Conservation (phyloP, 176 grass and related monocot species). For the Tillandsia leiboldiana region DNA sequence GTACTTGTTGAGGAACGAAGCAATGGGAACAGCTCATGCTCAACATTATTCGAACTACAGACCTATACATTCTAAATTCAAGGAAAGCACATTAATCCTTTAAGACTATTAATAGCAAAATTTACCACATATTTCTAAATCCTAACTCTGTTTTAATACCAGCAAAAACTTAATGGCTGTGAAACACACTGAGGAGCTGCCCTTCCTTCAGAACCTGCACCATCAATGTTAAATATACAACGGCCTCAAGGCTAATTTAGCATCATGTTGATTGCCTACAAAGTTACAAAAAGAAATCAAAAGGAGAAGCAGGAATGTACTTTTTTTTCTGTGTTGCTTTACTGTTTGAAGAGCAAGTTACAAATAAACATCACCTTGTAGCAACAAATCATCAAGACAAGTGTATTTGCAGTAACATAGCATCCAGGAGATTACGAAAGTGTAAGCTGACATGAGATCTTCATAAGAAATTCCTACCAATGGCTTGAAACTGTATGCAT, state of each 20-base stretch:
- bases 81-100: conserved; percentile 13
- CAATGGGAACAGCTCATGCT: too few relatives aligned
- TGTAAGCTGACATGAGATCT: conserved; percentile 68
- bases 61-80: not conserved
- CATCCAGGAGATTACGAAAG: conserved; percentile 13
- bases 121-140: not conserved
- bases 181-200: conserved; percentile 64
- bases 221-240: conserved; percentile 95
- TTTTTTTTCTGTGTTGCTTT: not conserved
- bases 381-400: conserved; percentile 92
- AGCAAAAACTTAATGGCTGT: not conserved
- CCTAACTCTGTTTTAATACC: not conserved
- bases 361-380: conserved; percentile 55
- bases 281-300: conserved; percentile 12
- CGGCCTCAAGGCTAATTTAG: conserved; percentile 72
- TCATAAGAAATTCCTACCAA: conserved; percentile 87
- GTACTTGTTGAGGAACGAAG: too few relatives aligned
- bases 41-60: conserved; percentile 7
- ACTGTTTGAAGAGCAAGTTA: conserved; percentile 18
- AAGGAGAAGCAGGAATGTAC: conserved; percentile 7
- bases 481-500: conserved; percentile 91
- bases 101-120: not conserved
- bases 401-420: conserved; percentile 44
- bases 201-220: conserved; percentile 98
- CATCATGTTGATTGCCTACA: conserved; percentile 99